phyloP scores from a whole-genome alignment of 768 basidiomycete species.

The Boletus reticulatus region DNA sequence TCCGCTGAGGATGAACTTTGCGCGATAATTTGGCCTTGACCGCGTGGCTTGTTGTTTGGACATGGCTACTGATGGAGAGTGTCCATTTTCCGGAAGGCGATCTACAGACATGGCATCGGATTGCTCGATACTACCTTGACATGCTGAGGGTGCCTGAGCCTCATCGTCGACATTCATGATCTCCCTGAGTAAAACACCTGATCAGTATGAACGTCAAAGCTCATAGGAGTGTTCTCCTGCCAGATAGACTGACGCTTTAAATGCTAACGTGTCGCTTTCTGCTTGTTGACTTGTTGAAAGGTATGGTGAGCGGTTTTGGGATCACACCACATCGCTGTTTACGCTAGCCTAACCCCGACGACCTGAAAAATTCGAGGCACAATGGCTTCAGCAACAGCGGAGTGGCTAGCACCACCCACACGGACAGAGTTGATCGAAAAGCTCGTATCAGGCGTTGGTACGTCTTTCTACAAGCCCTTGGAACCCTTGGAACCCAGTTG shows the following conservation, averaged over 20 bases:
- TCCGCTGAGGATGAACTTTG: slow-evolving; percentile 68
- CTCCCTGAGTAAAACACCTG: background rate
- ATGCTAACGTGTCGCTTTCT: too few species aligned
- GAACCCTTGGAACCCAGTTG: background rate
- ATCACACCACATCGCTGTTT: background rate
- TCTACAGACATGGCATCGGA: slow-evolving; percentile 11
- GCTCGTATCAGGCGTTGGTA: slow-evolving; percentile 87
- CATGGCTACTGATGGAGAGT: background rate
- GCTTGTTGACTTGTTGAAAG: too few species aligned
- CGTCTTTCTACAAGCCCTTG: slow-evolving; percentile 26
- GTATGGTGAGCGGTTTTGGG: slow-evolving; percentile 5
- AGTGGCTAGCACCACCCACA: slow-evolving; percentile 74
- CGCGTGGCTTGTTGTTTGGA: slow-evolving; percentile 3
- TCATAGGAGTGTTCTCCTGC: background rate
- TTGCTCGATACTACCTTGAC: background rate
- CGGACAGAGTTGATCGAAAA: slow-evolving; percentile 87
- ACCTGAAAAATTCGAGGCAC: slow-evolving; percentile 6
- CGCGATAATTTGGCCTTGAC: slow-evolving; percentile 50
- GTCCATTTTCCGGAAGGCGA: background rate
- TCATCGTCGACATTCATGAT: slow-evolving; percentile 18
- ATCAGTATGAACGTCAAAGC: background rate
- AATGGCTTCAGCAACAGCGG: slow-evolving; percentile 41
- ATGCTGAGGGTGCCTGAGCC: background rate
- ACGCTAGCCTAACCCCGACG: background rate
- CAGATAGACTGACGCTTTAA: background rate